Percentiles rank a stretch among this genome's conserved stretches.
Conservation (phyloP, 305 asterid genomes). For the Solanum aculeatissimum region DNA sequence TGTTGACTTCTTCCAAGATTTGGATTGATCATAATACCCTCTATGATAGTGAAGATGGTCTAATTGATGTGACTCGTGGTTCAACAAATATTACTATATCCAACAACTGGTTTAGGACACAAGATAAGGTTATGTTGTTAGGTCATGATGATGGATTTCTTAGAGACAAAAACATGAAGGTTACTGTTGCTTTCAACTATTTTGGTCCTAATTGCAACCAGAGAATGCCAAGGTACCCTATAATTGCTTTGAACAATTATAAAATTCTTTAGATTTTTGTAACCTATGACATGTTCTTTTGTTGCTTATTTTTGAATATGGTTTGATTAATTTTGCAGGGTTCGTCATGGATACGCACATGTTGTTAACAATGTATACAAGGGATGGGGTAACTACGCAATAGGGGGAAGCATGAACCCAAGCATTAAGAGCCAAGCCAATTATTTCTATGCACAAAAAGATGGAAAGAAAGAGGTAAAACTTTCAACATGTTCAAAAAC, state of each 20-base stretch:
- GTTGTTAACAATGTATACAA: constrained; percentile 70
- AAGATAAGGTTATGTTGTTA: constrained; percentile 75
- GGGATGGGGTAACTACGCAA: constrained; percentile 89
- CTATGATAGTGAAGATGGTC: constrained; percentile 43
- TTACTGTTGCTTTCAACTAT: constrained; percentile 70
- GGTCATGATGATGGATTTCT: constrained; percentile 66
- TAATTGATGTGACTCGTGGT: constrained; percentile 74
- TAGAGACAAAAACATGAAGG: constrained; percentile 57
- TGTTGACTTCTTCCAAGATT: constrained; percentile 44
- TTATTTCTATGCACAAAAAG: constrained; percentile 59
- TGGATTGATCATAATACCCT: constrained; percentile 82
- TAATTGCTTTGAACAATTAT: background rate
- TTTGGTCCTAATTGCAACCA: constrained; percentile 72
- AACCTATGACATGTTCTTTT: background rate
- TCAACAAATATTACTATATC: constrained; percentile 63
- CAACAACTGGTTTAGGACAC: constrained; percentile 64
- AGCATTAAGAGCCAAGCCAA: constrained; percentile 76
- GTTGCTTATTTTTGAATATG: background rate
- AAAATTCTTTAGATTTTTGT: background rate
- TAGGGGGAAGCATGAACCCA: constrained; percentile 87
- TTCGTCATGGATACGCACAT: constrained; percentile 77
- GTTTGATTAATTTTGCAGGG: constrained; percentile 13
- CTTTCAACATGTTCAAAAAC: background rate
- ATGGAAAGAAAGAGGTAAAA: constrained; percentile 52
- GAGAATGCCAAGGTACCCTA: constrained; percentile 71